Evolutionary conservation across 2,329 filamentous ascomycete species (phyloP).

Genomic region (Phialophora tarda): DNA sequence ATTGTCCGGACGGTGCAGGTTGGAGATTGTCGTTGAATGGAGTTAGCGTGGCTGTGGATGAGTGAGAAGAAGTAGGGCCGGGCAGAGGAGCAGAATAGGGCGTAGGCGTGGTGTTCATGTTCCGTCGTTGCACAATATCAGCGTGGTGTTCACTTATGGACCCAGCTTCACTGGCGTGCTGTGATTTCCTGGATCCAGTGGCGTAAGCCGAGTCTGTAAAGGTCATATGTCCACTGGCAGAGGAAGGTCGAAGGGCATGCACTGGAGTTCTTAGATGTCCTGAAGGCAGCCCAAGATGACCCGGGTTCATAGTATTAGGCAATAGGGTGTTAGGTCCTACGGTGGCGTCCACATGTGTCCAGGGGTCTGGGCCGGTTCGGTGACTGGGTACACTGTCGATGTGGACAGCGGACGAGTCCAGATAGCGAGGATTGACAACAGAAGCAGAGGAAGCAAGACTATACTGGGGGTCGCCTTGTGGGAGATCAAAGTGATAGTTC

Average conservation of each 20-base stretch:
- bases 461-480: constrained; percentile 23
- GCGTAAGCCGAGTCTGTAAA: constrained; percentile 33
- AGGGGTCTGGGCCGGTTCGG: constrained; percentile 21
- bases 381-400: constrained; percentile 25
- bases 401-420: constrained; percentile 10
- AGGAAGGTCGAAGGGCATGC: constrained; percentile 18
- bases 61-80: constrained; percentile 10
- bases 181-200: constrained; percentile 24
- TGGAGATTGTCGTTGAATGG: not conserved
- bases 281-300: constrained; percentile 6
- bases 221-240: constrained; percentile 28
- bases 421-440: constrained; percentile 15
- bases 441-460: constrained; percentile 16
- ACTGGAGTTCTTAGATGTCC: constrained; percentile 11
- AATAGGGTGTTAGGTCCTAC: constrained; percentile 17
- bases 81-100: not conserved
- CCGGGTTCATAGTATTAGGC: constrained; percentile 8
- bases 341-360: constrained; percentile 25
- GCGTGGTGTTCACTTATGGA: constrained; percentile 13
- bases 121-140: constrained; percentile 21
- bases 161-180: constrained; percentile 22
- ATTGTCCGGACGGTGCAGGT: constrained; percentile 2
- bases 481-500: constrained; percentile 10
- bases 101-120: not conserved
- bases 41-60: constrained; percentile 7